Evolutionary conservation across 306 rosid genomes (phyloP).

Genomic region (Casuarina equisetifolia): DNA sequence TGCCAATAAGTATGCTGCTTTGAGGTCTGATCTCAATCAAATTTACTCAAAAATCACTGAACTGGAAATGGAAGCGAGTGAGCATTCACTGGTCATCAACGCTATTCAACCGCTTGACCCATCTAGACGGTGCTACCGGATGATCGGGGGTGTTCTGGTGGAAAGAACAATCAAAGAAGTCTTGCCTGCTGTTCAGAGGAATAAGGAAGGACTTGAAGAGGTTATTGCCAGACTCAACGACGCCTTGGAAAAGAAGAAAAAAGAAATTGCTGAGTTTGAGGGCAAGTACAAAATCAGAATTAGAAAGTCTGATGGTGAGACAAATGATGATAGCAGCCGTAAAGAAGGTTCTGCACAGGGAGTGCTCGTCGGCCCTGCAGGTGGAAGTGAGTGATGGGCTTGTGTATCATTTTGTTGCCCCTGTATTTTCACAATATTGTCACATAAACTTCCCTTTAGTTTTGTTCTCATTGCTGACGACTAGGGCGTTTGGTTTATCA

Average conservation of each 20-base stretch:
- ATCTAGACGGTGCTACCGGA: constrained; percentile 85
- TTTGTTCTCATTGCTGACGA: constrained; percentile 13
- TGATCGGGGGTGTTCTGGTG: constrained; percentile 97
- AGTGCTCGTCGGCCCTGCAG: constrained; percentile 90
- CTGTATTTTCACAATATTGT: constrained; percentile 6
- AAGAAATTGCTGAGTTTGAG: constrained; percentile 84
- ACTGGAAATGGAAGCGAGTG: constrained; percentile 93
- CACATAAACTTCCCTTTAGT: neutral
- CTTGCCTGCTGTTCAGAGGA: constrained; percentile 89
- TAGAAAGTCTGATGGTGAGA: constrained; percentile 64
- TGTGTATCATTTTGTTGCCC: constrained; percentile 2
- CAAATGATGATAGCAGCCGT: constrained; percentile 61
- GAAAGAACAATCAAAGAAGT: constrained; percentile 97
- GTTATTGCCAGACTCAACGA: constrained; percentile 79
- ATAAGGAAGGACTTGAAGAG: constrained; percentile 91
- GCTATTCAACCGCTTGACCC: constrained; percentile 93
- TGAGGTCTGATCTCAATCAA: constrained; percentile 94
- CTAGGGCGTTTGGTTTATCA: constrained; percentile 18
- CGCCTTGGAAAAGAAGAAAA: constrained; percentile 87
- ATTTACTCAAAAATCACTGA: constrained; percentile 92
- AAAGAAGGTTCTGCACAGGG: constrained; percentile 97
- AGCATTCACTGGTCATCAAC: constrained; percentile 75
- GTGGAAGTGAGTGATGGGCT: constrained; percentile 52
- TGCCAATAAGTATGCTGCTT: constrained; percentile 74
- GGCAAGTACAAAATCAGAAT: constrained; percentile 84